Conservation (phyloP, 192 early-diverging fungal genomes). For the Coemansia sp. region DNA sequence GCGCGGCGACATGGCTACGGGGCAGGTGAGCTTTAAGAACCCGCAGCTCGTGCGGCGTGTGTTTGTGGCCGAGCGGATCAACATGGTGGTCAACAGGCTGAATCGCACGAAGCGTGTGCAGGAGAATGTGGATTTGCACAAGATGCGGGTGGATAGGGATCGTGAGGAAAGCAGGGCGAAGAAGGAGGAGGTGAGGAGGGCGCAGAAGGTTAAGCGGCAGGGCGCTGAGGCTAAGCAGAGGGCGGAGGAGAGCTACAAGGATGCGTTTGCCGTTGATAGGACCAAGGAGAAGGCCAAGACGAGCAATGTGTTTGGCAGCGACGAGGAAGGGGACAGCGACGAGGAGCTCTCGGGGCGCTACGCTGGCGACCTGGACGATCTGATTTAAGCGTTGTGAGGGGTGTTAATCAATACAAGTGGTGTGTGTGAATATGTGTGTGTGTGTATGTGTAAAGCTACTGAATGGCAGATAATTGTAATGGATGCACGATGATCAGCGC, state of each 20-base stretch:
- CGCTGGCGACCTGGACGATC: slow-evolving; percentile 27
- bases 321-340: slow-evolving; percentile 8
- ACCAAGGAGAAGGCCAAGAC: neutral
- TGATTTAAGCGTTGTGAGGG: slow-evolving; percentile 10
- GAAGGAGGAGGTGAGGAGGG: slow-evolving; percentile 40
- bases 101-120: slow-evolving; percentile 93
- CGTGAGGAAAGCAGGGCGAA: slow-evolving; percentile 43
- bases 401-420: no score
- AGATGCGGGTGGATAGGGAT: slow-evolving; percentile 63
- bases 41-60: slow-evolving; percentile 75
- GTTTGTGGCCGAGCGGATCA: slow-evolving; percentile 68
- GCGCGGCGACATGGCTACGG: slow-evolving; percentile 90
- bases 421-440: no score
- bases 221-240: slow-evolving; percentile 33
- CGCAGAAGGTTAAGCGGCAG: neutral
- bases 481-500: no score
- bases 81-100: slow-evolving; percentile 86
- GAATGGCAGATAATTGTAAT: no score
- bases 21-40: slow-evolving; percentile 92
- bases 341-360: neutral
- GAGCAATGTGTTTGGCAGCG: slow-evolving; percentile 29
- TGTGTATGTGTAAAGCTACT: no score
- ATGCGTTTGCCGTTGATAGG: slow-evolving; percentile 1
- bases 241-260: neutral
- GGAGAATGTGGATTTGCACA: slow-evolving; percentile 70